phyloP scores from a whole-genome alignment of 116 monocot species.

The Cymodocea nodosa region DNA sequence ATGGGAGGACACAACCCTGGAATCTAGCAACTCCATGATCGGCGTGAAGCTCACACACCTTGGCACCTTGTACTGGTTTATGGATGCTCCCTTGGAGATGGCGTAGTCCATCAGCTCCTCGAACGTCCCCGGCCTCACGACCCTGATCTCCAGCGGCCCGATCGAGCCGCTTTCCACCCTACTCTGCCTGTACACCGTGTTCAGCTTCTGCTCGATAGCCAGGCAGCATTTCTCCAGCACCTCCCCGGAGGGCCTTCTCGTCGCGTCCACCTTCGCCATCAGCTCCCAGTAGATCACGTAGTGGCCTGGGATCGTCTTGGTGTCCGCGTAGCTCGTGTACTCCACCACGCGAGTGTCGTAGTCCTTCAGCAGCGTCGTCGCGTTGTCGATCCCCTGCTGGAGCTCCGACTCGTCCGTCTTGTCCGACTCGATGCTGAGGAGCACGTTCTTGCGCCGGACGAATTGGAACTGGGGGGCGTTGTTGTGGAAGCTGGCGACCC shows the following conservation, averaged over 20 bases:
- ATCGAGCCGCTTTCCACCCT: constrained; percentile 23
- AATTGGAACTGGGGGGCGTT: constrained; percentile 45
- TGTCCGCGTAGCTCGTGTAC: constrained; percentile 30
- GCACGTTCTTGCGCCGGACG: constrained; percentile 40
- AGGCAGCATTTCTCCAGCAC: constrained; percentile 32
- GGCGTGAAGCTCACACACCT: constrained; percentile 20
- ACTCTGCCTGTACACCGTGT: constrained; percentile 40
- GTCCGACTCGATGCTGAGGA: constrained; percentile 54
- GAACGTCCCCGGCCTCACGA: constrained; percentile 32
- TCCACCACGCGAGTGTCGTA: constrained; percentile 12
- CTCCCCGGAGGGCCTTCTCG: background rate
- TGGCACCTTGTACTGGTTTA: constrained; percentile 49
- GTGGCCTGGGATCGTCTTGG: constrained; percentile 27
- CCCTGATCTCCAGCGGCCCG: constrained; percentile 42
- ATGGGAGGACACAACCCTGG: constrained; percentile 18
- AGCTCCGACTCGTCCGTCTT: constrained; percentile 61
- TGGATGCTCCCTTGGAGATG: constrained; percentile 27
- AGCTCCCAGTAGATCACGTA: constrained; percentile 46
- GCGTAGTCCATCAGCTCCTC: constrained; percentile 37
- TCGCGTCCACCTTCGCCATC: background rate
- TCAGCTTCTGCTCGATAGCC: constrained; percentile 40
- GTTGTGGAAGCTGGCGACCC: constrained; percentile 37
- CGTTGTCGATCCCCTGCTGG: constrained; percentile 25
- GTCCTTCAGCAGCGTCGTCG: constrained; percentile 21
- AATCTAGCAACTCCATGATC: constrained; percentile 28